These are phyloP conservation scores for Glutinoglossum americanum DNA, from an alignment of 495 filamentous ascomycete species.

Conservation along the genomic window DNA sequence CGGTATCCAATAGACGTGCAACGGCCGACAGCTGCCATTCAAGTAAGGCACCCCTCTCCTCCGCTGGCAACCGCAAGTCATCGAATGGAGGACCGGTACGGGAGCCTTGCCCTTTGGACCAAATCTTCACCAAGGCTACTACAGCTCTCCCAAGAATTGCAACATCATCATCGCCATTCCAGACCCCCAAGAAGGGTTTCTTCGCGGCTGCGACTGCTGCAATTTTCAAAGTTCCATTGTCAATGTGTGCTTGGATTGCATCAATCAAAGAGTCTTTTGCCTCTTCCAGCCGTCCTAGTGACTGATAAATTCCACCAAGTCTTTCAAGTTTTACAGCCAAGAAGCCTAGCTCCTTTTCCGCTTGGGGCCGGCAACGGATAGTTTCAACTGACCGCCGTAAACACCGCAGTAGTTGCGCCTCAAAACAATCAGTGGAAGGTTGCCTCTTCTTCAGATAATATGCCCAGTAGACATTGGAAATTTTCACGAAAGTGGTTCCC, in stretches of 20 bases:
- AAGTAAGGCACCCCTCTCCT: slow-evolving; percentile 26
- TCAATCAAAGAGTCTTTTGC: slow-evolving; percentile 21
- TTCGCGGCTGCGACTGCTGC: slow-evolving; percentile 13
- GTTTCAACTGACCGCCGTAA: slow-evolving; percentile 28
- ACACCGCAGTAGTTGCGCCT: slow-evolving; percentile 18
- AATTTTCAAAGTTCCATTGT: slow-evolving; percentile 20
- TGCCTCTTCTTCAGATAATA: slow-evolving; percentile 32
- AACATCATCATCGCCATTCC: slow-evolving; percentile 8
- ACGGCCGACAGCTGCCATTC: slow-evolving; percentile 29
- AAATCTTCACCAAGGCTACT: slow-evolving; percentile 23
- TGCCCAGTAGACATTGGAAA: slow-evolving; percentile 65
- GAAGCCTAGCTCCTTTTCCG: slow-evolving; percentile 25
- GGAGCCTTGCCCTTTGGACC: slow-evolving; percentile 9
- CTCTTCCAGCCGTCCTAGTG: slow-evolving; percentile 17
- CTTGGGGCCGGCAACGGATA: slow-evolving; percentile 18
- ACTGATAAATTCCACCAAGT: slow-evolving; percentile 25
- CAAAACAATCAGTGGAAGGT: background rate
- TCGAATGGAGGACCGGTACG: slow-evolving; percentile 21
- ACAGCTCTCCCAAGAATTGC: slow-evolving; percentile 25
- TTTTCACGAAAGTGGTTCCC: slow-evolving; percentile 23
- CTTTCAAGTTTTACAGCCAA: slow-evolving; percentile 32
- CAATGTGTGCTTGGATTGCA: slow-evolving; percentile 26
- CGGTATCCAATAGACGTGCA: background rate
- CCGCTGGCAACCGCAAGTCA: slow-evolving; percentile 14
- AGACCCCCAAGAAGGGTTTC: slow-evolving; percentile 11